Percentiles rank a stretch among this genome's conserved stretches.
Conservation (phyloP, 345 rosid genomes). For the Anacardium occidentale region DNA sequence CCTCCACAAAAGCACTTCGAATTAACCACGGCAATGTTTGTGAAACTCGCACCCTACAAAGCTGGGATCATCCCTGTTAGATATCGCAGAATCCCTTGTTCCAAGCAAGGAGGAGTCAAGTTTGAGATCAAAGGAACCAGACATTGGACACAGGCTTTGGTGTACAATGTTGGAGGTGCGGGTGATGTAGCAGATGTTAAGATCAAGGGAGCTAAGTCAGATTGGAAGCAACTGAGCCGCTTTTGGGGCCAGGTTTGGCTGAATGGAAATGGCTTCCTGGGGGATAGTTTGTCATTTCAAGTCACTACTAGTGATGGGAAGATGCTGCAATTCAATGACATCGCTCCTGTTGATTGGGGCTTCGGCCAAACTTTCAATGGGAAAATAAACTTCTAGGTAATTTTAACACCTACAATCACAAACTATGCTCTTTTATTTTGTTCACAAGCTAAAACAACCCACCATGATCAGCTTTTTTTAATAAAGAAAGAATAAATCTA, state of each 20-base stretch:
- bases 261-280: conserved; percentile 16
- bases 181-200: conserved; percentile 41
- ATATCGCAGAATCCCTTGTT: conserved; percentile 38
- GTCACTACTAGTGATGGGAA: conserved; percentile 43
- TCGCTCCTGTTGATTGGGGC: conserved; percentile 37
- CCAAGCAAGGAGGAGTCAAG: conserved; percentile 47
- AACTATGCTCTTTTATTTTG: no score
- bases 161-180: conserved; percentile 57
- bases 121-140: conserved; percentile 37
- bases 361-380: conserved; percentile 49
- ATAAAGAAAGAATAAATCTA: no score
- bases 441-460: no score
- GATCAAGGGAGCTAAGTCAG: conserved; percentile 32
- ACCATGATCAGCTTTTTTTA: not conserved
- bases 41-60: conserved; percentile 25
- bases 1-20: conserved; percentile 52
- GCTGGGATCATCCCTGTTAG: conserved; percentile 43
- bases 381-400: conserved; percentile 34
- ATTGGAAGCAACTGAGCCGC: conserved; percentile 45
- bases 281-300: conserved; percentile 49
- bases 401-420: no score
- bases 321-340: conserved; percentile 29
- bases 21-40: conserved; percentile 42
- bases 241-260: conserved; percentile 69
- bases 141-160: conserved; percentile 23